Evolutionary conservation across 2,329 filamentous ascomycete species (phyloP).

Genomic region (Diaporthe citrichinensis): DNA sequence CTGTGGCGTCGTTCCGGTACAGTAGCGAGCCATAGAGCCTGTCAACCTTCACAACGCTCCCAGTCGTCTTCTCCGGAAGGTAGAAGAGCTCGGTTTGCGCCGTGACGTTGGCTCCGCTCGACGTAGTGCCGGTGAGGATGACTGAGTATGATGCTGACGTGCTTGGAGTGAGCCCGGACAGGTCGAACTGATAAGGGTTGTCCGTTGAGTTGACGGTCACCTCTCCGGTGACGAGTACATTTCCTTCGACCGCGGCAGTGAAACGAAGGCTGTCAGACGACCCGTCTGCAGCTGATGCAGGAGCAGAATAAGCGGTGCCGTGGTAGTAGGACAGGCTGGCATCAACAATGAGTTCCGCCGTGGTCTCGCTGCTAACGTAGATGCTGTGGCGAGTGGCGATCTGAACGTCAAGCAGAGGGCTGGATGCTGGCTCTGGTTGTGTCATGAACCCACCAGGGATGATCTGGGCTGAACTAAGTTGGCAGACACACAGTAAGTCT

Average conservation of each 20-base stretch:
- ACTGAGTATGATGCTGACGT: conserved; percentile 55
- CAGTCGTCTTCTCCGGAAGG: conserved; percentile 58
- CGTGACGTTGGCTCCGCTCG: conserved; percentile 52
- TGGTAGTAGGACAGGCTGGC: conserved; percentile 58
- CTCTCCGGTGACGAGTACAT: conserved; percentile 51
- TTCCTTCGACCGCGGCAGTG: conserved; percentile 49
- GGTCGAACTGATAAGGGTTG: conserved; percentile 55
- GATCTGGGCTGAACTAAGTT: conserved; percentile 35
- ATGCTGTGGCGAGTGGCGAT: conserved; percentile 62
- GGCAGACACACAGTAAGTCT: not conserved
- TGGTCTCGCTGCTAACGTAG: conserved; percentile 58
- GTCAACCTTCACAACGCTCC: conserved; percentile 62
- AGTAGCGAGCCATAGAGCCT: conserved; percentile 59
- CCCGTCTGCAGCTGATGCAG: conserved; percentile 44
- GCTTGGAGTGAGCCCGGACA: conserved; percentile 53
- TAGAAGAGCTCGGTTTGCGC: conserved; percentile 56
- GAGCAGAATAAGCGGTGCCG: conserved; percentile 54
- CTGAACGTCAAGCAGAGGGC: conserved; percentile 58
- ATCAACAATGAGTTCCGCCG: conserved; percentile 60
- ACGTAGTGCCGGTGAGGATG: conserved; percentile 53
- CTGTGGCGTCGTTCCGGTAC: conserved; percentile 54
- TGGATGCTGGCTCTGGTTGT: conserved; percentile 18
- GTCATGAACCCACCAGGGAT: conserved; percentile 36
- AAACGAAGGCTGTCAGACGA: conserved; percentile 54
- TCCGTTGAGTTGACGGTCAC: conserved; percentile 53